phyloP scores from a whole-genome alignment of 805 yeast species.

The Ogataea saltuana region DNA sequence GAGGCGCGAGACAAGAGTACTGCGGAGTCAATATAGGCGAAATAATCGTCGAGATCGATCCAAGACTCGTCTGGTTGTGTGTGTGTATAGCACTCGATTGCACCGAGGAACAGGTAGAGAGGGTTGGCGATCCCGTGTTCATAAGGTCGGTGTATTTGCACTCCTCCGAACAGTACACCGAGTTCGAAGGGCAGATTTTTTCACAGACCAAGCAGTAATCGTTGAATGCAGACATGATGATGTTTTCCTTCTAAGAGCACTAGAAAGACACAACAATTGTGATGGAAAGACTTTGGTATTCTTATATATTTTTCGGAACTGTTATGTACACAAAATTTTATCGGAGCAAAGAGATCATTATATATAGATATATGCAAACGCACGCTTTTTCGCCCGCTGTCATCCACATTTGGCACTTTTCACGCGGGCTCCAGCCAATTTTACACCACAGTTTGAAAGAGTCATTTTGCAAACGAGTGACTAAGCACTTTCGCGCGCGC shows the following conservation, averaged over 20 bases:
- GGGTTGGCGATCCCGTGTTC: constrained; percentile 26
- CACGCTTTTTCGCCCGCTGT: constrained; percentile 9
- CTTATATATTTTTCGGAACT: background rate
- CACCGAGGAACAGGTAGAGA: constrained; percentile 26
- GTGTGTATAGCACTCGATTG: constrained; percentile 15
- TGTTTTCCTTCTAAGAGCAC: background rate
- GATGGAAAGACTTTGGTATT: background rate
- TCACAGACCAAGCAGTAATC: constrained; percentile 41
- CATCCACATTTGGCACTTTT: constrained; percentile 5
- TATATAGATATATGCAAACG: constrained; percentile 10
- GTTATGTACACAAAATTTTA: background rate
- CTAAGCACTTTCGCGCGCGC: constrained; percentile 3
- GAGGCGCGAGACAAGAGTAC: constrained; percentile 9
- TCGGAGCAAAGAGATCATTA: constrained; percentile 7
- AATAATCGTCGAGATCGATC: constrained; percentile 21
- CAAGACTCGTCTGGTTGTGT: constrained; percentile 6
- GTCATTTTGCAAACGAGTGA: constrained; percentile 5
- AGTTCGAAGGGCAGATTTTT: constrained; percentile 32
- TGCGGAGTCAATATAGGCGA: constrained; percentile 37
- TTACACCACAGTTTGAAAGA: constrained; percentile 7
- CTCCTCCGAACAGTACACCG: constrained; percentile 36
- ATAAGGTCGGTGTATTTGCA: constrained; percentile 32
- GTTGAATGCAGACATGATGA: constrained; percentile 42
- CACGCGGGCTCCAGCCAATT: background rate
- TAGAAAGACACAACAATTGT: background rate